Conservation (phyloP, 2,329 filamentous ascomycete species). For the Chrysoporthe cubensis region DNA sequence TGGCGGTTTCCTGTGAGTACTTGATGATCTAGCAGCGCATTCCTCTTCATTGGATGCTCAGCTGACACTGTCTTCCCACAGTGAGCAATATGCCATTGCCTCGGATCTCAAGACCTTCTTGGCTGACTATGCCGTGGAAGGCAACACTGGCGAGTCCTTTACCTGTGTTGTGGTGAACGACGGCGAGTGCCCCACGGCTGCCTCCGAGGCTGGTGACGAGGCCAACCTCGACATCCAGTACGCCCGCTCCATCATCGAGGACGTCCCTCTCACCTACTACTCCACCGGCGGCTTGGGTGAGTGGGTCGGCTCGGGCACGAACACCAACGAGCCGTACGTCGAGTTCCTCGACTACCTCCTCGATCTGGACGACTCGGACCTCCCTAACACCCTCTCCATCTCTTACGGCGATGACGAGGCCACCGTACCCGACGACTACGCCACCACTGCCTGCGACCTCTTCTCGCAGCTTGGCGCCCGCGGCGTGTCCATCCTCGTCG, state of each 20-base stretch:
- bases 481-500: constrained; percentile 68
- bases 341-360: constrained; percentile 66
- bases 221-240: constrained; percentile 61
- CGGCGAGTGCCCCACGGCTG: constrained; percentile 40
- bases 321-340: constrained; percentile 69
- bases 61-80: constrained; percentile 53
- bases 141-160: constrained; percentile 44
- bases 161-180: constrained; percentile 49
- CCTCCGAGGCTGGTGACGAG: constrained; percentile 49
- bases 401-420: constrained; percentile 71
- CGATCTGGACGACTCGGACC: constrained; percentile 51
- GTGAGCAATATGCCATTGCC: constrained; percentile 36
- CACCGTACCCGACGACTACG: constrained; percentile 59
- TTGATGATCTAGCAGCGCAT: not conserved
- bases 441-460: constrained; percentile 53
- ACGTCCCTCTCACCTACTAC: constrained; percentile 39
- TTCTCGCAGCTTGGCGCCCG: constrained; percentile 68
- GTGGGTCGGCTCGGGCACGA: constrained; percentile 39
- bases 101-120: constrained; percentile 40
- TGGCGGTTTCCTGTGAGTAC: constrained; percentile 25
- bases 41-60: not conserved
- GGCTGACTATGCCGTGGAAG: constrained; percentile 13
- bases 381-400: constrained; percentile 69
- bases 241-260: constrained; percentile 35
- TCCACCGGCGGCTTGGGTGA: constrained; percentile 22